phyloP scores from a whole-genome alignment of 1,284 basidiomycete genomes.

The Trametes versicolor region DNA sequence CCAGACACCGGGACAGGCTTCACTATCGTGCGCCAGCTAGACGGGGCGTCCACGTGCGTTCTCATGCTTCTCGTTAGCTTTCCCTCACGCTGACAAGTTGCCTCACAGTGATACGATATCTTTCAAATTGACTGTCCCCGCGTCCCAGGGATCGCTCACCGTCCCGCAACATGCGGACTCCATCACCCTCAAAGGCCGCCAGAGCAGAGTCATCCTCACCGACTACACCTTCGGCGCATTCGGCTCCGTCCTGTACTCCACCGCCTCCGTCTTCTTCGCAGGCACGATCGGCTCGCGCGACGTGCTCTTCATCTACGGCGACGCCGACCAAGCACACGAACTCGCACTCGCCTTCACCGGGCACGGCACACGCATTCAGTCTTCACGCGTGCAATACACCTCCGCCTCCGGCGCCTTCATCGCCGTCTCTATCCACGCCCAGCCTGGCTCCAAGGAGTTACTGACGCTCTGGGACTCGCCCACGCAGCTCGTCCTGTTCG shows the following conservation, averaged over 20 bases:
- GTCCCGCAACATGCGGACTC: conserved; percentile 61
- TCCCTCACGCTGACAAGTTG: background rate
- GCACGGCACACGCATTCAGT: conserved; percentile 46
- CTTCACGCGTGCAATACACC: conserved; percentile 47
- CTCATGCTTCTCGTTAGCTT: background rate
- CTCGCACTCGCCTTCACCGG: conserved; percentile 58
- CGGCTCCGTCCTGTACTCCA: conserved; percentile 68
- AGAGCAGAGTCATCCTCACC: conserved; percentile 75
- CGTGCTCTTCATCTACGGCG: conserved; percentile 75
- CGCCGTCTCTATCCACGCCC: conserved; percentile 57
- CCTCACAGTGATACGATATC: conserved; percentile 52
- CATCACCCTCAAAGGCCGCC: conserved; percentile 70
- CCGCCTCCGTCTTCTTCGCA: conserved; percentile 74
- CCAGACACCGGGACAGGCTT: conserved; percentile 72
- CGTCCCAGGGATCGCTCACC: conserved; percentile 57
- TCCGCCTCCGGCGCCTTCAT: conserved; percentile 36
- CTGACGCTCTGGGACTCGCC: conserved; percentile 72
- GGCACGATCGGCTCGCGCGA: conserved; percentile 73
- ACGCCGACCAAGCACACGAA: conserved; percentile 68
- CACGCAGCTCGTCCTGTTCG: conserved; percentile 71
- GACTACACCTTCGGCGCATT: conserved; percentile 70
- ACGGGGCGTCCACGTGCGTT: conserved; percentile 73
- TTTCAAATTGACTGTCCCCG: conserved; percentile 67
- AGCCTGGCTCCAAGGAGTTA: conserved; percentile 51
- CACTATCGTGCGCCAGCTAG: conserved; percentile 73